A percentile compares a stretch with the other conserved stretches of the same genome.
Evolutionary conservation across 1,284 basidiomycete genomes (phyloP).

Genomic region (Entoloma clypeatum): DNA sequence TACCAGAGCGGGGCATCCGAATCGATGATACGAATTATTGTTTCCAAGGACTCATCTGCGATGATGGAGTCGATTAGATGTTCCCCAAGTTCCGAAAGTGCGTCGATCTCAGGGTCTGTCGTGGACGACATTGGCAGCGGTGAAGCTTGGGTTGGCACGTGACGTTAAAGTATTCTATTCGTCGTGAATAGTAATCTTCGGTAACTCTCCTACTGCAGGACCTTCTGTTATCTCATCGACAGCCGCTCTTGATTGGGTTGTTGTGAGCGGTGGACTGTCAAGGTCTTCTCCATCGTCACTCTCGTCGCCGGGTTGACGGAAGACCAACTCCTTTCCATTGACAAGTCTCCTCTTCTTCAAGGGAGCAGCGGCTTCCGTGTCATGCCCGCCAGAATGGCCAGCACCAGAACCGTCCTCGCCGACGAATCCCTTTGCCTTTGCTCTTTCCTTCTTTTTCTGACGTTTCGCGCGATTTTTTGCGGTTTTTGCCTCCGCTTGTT

Average conservation of each 20-base stretch:
- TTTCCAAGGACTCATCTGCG: conserved; percentile 42
- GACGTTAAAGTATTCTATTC: conserved; percentile 26
- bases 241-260: conserved; percentile 8
- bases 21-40: conserved; percentile 56
- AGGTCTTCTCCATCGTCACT: conserved; percentile 38
- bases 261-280: conserved; percentile 13
- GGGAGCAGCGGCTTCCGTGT: conserved; percentile 11
- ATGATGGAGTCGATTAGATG: conserved; percentile 59
- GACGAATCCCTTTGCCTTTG: conserved; percentile 41
- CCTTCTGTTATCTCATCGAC: conserved; percentile 14
- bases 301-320: conserved; percentile 51
- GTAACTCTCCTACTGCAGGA: conserved; percentile 32
- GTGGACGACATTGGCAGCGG: not conserved
- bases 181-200: conserved; percentile 49
- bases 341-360: conserved; percentile 35
- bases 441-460: conserved; percentile 81
- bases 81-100: conserved; percentile 49
- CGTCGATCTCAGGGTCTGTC: conserved; percentile 36
- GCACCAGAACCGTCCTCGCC: conserved; percentile 17
- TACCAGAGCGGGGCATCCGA: conserved; percentile 89
- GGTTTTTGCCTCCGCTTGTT: conserved; percentile 77
- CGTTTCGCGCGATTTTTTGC: conserved; percentile 89
- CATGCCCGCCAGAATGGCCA: conserved; percentile 3
- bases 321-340: conserved; percentile 57
- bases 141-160: not conserved